phyloP scores from a whole-genome alignment of 768 basidiomycete species.

The Daedaleopsis sinensis region DNA sequence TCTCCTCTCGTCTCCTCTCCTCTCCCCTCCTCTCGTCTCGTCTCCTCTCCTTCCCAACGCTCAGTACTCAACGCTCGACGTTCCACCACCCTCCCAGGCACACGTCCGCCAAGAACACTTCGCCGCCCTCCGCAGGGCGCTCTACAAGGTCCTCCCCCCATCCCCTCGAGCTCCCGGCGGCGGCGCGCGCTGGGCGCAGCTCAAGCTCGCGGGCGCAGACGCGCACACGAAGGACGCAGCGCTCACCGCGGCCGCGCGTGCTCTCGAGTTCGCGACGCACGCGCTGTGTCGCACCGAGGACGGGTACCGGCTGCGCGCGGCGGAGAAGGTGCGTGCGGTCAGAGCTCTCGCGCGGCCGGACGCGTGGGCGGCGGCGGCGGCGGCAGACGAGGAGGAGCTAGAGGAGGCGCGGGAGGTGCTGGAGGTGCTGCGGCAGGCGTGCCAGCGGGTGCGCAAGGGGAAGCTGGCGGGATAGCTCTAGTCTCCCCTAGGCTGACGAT shows the following conservation, averaged over 20 bases:
- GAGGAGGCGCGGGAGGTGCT: constrained; percentile 44
- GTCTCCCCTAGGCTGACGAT: too few relatives aligned
- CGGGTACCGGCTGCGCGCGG: constrained; percentile 50
- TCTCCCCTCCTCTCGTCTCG: too few relatives aligned
- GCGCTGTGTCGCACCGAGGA: constrained; percentile 51
- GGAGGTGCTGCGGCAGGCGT: constrained; percentile 13
- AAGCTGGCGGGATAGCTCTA: too few relatives aligned
- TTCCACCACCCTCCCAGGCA: constrained; percentile 19
- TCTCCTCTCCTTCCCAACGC: neutral
- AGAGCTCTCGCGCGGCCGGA: constrained; percentile 31
- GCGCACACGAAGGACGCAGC: constrained; percentile 34
- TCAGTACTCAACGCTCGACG: too few relatives aligned
- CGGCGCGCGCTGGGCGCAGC: neutral
- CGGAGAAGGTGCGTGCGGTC: constrained; percentile 39
- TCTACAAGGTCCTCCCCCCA: constrained; percentile 41
- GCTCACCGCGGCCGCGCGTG: constrained; percentile 44
- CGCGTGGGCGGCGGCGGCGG: constrained; percentile 25
- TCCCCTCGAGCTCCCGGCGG: constrained; percentile 30
- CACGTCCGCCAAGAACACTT: constrained; percentile 33
- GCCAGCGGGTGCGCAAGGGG: constrained; percentile 2
- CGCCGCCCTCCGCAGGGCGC: constrained; percentile 40
- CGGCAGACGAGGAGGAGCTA: constrained; percentile 30
- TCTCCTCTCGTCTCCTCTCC: neutral
- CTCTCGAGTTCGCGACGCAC: constrained; percentile 51
- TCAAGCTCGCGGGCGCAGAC: too few relatives aligned